Evolutionary conservation across 2,329 filamentous ascomycete species (phyloP).

Genomic region (Beauveria asiatica): DNA sequence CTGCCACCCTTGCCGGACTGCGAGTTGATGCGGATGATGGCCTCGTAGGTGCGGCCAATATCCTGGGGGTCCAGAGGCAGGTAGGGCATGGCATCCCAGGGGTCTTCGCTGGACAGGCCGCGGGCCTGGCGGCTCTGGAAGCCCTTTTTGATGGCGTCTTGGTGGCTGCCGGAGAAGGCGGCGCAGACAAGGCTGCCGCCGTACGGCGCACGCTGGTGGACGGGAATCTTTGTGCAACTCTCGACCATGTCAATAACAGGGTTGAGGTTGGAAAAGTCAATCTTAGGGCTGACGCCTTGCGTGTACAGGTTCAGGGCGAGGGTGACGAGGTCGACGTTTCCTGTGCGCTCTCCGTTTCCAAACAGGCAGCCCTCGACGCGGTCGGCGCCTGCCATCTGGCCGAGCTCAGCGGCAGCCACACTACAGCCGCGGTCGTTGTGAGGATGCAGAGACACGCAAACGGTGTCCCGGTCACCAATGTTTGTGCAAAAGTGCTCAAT

Average conservation of each 20-base stretch:
- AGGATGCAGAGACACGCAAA: constrained; percentile 82
- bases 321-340: constrained; percentile 91
- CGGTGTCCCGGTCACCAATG: constrained; percentile 76
- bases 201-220: constrained; percentile 84
- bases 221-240: constrained; percentile 86
- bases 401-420: constrained; percentile 81
- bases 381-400: constrained; percentile 93
- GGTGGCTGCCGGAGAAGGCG: constrained; percentile 85
- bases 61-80: constrained; percentile 88
- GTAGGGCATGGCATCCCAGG: constrained; percentile 75
- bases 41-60: constrained; percentile 95
- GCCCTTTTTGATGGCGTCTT: constrained; percentile 93
- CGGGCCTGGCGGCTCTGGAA: constrained; percentile 62
- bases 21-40: constrained; percentile 94
- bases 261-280: constrained; percentile 88
- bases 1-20: constrained; percentile 92
- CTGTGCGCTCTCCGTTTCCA: constrained; percentile 90
- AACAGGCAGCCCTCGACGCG: constrained; percentile 86
- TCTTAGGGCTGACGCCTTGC: constrained; percentile 73
- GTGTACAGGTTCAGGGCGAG: constrained; percentile 91
- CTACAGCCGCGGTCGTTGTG: constrained; percentile 93
- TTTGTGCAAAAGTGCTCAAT: constrained; percentile 91
- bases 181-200: constrained; percentile 86
- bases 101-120: constrained; percentile 51
- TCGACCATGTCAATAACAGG: constrained; percentile 83